Evolutionary conservation across 2,329 filamentous ascomycete species (phyloP), one percentile per base, ranked within the genome.

Genomic region (Cladosporium oxysporum): DNA sequence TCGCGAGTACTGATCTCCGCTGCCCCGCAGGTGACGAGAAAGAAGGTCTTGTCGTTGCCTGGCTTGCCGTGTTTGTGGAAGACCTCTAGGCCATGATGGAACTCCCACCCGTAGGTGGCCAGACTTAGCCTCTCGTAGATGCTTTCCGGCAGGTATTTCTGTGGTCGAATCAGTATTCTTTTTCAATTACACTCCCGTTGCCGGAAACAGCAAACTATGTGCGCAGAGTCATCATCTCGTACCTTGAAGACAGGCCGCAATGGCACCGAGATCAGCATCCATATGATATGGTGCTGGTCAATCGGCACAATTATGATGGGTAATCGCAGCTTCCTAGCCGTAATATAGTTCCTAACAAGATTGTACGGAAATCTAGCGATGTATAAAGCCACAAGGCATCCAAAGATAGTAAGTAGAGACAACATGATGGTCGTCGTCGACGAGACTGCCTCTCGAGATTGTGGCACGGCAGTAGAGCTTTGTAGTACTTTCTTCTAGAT

Each of bases 81-180:
- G 3, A 68, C 67, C 0, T 62, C 57, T 0, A 67, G 35, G 18
- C 70, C 69, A 44, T 74, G 70, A 29, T 70, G 70, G 50, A 71
- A 72, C 60, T 75, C 73, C 65, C 70, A 73, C 26, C 72, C 71
- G 55, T 72, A 75, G 29, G 72, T 73, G 5, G 66, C 66, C 3
- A 75, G 64, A 10, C 64, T 33, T 0, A 75, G 57, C 29, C 73
- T 69, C 2, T 70, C 44, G 53, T 64, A 71, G 33, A 73, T 64
- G 47, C 62, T 66, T 26, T 53, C 57, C 3, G 71, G 71, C 3
- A 75, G 66, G 21, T 65, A 33, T 58, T 65, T 67, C 66, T 72
- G 66, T 72, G 61, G 1, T 21, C 52, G 3, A 8, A 44, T 62
- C 41, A 62, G 59, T 21, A 18, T 16, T 10, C 2, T 5, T 57